phyloP scores from a whole-genome alignment of 116 monocot genomes.

The Zostera marina region DNA sequence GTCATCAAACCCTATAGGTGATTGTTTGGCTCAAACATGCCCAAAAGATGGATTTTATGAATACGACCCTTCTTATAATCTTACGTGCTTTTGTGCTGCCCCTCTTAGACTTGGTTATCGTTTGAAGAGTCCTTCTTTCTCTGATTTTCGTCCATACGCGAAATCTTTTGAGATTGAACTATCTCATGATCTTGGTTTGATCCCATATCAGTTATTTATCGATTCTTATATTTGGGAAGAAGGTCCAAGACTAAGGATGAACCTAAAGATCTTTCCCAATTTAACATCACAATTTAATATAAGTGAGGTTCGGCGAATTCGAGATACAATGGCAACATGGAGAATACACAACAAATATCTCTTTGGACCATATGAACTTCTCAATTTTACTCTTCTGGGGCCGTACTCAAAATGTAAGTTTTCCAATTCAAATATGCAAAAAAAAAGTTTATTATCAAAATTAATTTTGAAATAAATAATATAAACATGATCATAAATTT shows the following conservation, averaged over 20 bases:
- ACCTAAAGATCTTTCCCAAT: constrained; percentile 70
- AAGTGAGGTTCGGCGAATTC: constrained; percentile 47
- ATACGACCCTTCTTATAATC: constrained; percentile 40
- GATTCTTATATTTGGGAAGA: constrained; percentile 70
- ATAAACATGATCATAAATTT: no score
- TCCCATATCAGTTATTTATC: constrained; percentile 44
- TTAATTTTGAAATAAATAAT: not conserved
- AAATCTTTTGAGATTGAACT: constrained; percentile 34
- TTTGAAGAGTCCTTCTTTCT: constrained; percentile 85
- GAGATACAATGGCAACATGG: constrained; percentile 61
- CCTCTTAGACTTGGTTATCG: constrained; percentile 83
- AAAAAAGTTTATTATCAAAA: not conserved
- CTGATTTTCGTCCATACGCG: constrained; percentile 37
- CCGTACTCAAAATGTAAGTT: constrained; percentile 48
- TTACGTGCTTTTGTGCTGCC: constrained; percentile 50
- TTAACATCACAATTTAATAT: constrained; percentile 27
- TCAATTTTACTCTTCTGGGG: constrained; percentile 57
- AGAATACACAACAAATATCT: constrained; percentile 52
- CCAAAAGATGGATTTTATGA: constrained; percentile 35
- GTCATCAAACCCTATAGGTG: constrained; percentile 8
- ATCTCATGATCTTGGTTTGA: constrained; percentile 34
- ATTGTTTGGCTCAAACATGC: constrained; percentile 37
- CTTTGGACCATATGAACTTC: constrained; percentile 93
- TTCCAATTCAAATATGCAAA: not conserved
- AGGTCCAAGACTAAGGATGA: constrained; percentile 81